phyloP scores from a whole-genome alignment of 164 flowering plant species.

The Tetracentron sinense region DNA sequence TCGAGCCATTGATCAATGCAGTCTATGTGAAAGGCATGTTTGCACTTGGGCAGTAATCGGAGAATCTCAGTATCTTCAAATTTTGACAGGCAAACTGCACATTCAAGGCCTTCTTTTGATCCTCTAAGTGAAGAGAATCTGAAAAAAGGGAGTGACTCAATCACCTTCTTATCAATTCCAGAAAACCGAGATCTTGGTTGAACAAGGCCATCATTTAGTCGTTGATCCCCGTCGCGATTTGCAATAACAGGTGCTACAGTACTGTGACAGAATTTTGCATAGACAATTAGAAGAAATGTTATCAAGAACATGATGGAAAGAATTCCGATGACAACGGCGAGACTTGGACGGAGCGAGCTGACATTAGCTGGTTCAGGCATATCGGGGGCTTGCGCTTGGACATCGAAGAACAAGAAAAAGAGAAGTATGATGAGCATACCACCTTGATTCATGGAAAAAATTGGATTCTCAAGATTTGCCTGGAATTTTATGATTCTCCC shows the following conservation, averaged over 20 bases:
- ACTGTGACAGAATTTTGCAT: constrained; percentile 67
- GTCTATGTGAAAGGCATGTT: constrained; percentile 81
- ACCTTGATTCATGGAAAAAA: neutral
- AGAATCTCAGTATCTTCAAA: constrained; percentile 74
- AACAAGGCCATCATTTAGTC: constrained; percentile 2
- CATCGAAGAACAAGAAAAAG: constrained; percentile 9
- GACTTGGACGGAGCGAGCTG: constrained; percentile 56
- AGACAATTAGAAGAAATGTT: constrained; percentile 60
- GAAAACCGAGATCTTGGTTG: constrained; percentile 46
- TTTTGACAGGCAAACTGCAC: constrained; percentile 74
- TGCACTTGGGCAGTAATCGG: constrained; percentile 73
- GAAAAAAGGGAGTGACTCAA: constrained; percentile 90
- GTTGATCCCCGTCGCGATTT: neutral
- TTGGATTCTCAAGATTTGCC: neutral
- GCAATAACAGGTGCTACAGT: constrained; percentile 1
- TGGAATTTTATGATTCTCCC: neutral
- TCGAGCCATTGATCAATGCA: constrained; percentile 93
- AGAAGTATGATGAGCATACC: neutral
- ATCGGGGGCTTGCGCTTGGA: constrained; percentile 17
- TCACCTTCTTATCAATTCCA: constrained; percentile 64
- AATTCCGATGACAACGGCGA: constrained; percentile 70
- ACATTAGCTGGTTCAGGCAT: neutral
- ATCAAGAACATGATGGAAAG: constrained; percentile 54
- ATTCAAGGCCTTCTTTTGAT: constrained; percentile 72
- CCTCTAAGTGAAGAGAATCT: constrained; percentile 77